These are phyloP conservation scores for Penicillium turbatum DNA, from an alignment of 495 filamentous ascomycete genomes.

Conservation along the genomic window DNA sequence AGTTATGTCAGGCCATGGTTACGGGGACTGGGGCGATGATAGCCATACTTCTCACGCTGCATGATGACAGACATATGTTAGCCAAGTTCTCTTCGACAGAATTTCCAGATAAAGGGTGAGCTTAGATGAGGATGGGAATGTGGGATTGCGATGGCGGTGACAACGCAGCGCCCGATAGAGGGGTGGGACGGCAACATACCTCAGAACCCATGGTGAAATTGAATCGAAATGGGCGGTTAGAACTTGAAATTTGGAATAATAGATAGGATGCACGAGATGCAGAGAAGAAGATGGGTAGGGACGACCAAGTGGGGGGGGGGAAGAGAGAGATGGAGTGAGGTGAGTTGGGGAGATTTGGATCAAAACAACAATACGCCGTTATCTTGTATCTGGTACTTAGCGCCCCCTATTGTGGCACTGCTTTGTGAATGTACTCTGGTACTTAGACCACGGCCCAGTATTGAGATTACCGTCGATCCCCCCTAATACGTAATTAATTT, in stretches of 20 bases:
- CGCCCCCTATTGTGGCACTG: conserved; percentile 1
- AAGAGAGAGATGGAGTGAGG: conserved; percentile 18
- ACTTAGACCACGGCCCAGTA: conserved; percentile 11
- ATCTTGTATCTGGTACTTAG: conserved; percentile 15
- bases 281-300: conserved; percentile 28
- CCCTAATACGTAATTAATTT: conserved; percentile 8
- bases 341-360: conserved; percentile 22
- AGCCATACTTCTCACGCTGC: conserved; percentile 76
- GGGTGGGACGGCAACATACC: conserved; percentile 41
- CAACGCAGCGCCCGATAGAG: conserved; percentile 32
- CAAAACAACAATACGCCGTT: conserved; percentile 25
- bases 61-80: conserved; percentile 29
- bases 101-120: conserved; percentile 9
- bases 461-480: conserved; percentile 14
- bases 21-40: conserved; percentile 15
- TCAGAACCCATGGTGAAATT: conserved; percentile 45
- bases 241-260: conserved; percentile 14
- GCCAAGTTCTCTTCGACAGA: conserved; percentile 14
- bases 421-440: conserved; percentile 6
- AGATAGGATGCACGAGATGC: conserved; percentile 16
- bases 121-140: conserved; percentile 25
- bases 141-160: conserved; percentile 32
- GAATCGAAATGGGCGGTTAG: conserved; percentile 8
- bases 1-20: conserved; percentile 23
- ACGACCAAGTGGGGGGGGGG: conserved; percentile 28